These are phyloP conservation scores for Fragaria vesca DNA, from an alignment of 306 rosid species.

Conservation along the genomic window DNA sequence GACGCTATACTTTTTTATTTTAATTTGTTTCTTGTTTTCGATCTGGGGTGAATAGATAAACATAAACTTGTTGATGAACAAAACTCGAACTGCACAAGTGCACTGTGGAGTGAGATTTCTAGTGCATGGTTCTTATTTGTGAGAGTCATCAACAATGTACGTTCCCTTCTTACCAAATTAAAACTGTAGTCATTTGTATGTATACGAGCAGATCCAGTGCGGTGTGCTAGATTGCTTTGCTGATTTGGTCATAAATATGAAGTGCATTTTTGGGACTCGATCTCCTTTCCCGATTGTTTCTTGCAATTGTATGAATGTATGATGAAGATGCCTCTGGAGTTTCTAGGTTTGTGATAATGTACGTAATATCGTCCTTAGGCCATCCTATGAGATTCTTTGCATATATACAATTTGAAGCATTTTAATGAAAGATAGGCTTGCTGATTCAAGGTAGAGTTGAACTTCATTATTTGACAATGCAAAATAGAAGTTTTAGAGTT, in stretches of 20 bases:
- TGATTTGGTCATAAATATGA: not conserved
- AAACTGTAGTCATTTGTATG: not conserved
- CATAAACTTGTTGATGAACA: not conserved
- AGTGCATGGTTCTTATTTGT: not conserved
- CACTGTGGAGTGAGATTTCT: not conserved
- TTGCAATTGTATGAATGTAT: not conserved
- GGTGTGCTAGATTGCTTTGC: not conserved
- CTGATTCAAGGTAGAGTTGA: no score
- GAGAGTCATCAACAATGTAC: not conserved
- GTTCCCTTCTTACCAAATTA: not conserved
- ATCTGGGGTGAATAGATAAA: not conserved
- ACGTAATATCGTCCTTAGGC: not conserved
- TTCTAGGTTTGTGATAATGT: not conserved
- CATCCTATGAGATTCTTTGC: not conserved
- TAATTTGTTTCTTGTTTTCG: not conserved
- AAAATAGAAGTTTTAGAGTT: no score
- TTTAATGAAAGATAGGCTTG: no score
- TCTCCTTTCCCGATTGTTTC: not conserved
- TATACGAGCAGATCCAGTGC: not conserved
- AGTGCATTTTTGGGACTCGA: not conserved
- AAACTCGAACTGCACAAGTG: not conserved
- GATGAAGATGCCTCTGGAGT: not conserved
- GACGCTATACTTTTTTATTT: not conserved
- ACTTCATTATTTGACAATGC: no score
- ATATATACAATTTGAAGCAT: no score